Conservation (phyloP, 495 filamentous ascomycete genomes). For the Aspergillus bertholletiae region DNA sequence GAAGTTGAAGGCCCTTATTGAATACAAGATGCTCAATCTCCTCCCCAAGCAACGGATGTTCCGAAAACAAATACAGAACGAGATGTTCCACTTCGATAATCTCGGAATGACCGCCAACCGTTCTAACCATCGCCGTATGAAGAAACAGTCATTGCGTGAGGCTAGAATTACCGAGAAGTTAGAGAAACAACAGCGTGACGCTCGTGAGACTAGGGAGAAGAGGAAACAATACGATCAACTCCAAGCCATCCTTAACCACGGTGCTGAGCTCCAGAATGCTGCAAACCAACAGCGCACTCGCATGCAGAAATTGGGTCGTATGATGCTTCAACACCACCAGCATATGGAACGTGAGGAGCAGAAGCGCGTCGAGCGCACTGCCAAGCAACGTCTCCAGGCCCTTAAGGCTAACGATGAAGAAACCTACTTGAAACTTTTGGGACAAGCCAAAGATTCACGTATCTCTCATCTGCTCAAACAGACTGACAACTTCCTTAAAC, state of each 20-base stretch:
- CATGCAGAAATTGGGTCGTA: conserved; percentile 77
- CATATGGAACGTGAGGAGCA: conserved; percentile 99
- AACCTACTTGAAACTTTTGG: conserved; percentile 92
- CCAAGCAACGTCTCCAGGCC: conserved; percentile 98
- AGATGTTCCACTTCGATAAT: conserved; percentile 91
- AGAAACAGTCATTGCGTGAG: conserved; percentile 94
- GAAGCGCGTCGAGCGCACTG: conserved; percentile 92
- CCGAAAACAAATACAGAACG: conserved; percentile 77
- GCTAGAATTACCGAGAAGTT: conserved; percentile 96
- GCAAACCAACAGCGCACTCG: conserved; percentile 56
- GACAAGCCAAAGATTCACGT: conserved; percentile 98
- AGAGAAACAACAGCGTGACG: conserved; percentile 96
- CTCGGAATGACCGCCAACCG: conserved; percentile 94
- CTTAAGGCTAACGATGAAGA: conserved; percentile 99
- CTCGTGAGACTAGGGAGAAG: conserved; percentile 88
- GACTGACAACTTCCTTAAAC: conserved; percentile 94
- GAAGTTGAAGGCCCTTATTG: conserved; percentile 86
- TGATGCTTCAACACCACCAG: conserved; percentile 85
- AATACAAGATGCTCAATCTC: conserved; percentile 81
- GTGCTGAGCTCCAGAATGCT: conserved; percentile 59
- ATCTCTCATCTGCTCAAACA: conserved; percentile 95
- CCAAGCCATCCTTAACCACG: conserved; percentile 65
- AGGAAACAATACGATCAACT: conserved; percentile 93
- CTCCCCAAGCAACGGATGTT: conserved; percentile 81
- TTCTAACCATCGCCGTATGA: conserved; percentile 82